Evolutionary conservation across 768 basidiomycete genomes (phyloP), one percentile per base, ranked within the genome.

Genomic region (Lepiota venenata): DNA sequence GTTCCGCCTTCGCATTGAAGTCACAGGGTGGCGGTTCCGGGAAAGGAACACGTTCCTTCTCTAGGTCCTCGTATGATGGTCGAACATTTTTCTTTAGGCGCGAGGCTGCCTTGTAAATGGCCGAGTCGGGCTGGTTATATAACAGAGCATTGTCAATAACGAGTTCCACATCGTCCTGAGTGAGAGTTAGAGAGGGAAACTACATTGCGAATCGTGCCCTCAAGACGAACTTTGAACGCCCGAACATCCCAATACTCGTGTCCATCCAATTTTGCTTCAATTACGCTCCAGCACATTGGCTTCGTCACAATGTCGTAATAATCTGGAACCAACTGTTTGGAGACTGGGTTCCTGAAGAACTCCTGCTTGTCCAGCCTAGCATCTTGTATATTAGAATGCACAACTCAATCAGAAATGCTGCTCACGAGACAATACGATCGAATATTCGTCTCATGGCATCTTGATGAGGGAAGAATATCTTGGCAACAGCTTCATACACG

Each of bases 261-360:
- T 35, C 77, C 75, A 48, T 95, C 88, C 27, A 99, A 73, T 66
- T 91, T 96, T 25, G 71, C 69, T 43, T 91, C 87, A 63, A 99
- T 96, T 25, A 76, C 77, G 11, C 76, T 77, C 85, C 95, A 94
- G 56, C 87, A 88, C 92, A 97, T 97, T 0, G 97, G 97, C 3
- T 78, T 73, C 61, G 84, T 78, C 63, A 99, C 79, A 35, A 97
- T 75, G 43, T 92, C 87, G 63, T 88, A 93, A 66, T 99, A 99
- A 64, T 98, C 95, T 1, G 90, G 91, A 0, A 95, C 92, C 38
- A 88, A 82, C 1, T 70, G 72, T 60, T 75, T 84, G 39, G 84
- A 87, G 36, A 98, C 93, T 0, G 95, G 93, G 56, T 86, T 82
- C 56, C 82, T 82, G 71, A 98, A 98, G 57, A 84, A 77, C 41